These are phyloP conservation scores for Aspergillus bertholletiae DNA, from an alignment of 495 filamentous ascomycete species.

Conservation along the genomic window DNA sequence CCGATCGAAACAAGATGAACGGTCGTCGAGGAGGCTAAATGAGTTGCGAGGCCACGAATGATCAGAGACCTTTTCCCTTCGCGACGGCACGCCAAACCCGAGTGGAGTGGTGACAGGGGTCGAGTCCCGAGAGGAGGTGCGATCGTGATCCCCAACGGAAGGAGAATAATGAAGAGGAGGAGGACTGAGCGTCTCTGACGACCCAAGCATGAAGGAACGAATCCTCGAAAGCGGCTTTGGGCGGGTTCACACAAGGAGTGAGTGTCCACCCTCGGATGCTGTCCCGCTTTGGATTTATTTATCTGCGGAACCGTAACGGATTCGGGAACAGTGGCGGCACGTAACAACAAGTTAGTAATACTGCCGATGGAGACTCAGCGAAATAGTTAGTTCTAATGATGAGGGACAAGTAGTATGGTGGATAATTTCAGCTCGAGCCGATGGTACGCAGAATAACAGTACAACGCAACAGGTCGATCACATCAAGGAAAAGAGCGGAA, in stretches of 20 bases:
- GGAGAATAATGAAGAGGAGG: slow-evolving; percentile 41
- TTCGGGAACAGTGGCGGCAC: slow-evolving; percentile 30
- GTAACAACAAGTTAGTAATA: slow-evolving; percentile 11
- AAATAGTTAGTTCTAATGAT: neutral
- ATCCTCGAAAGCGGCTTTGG: slow-evolving; percentile 32
- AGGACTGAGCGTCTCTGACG: slow-evolving; percentile 21
- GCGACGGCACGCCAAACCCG: slow-evolving; percentile 40
- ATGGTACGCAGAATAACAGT: neutral
- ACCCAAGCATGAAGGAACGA: slow-evolving; percentile 8
- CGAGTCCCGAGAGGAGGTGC: slow-evolving; percentile 39
- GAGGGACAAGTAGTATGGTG: too few relatives aligned
- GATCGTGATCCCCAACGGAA: slow-evolving; percentile 36
- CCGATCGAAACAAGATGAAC: slow-evolving; percentile 12
- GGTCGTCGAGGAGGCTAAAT: slow-evolving; percentile 7
- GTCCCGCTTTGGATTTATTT: slow-evolving; percentile 35
- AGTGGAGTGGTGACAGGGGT: slow-evolving; percentile 42
- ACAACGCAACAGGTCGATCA: neutral
- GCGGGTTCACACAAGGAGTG: slow-evolving; percentile 26
- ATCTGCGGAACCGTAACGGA: slow-evolving; percentile 25
- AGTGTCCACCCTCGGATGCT: slow-evolving; percentile 41
- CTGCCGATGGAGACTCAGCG: slow-evolving; percentile 4
- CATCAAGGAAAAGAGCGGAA: neutral
- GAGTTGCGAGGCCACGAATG: slow-evolving; percentile 13
- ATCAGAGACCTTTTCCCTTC: slow-evolving; percentile 33
- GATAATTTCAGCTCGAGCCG: too few relatives aligned